Percentiles rank a stretch among this genome's conserved stretches.
These are phyloP conservation scores for Aspergillus eucalypticola DNA, from an alignment of 2,329 filamentous ascomycete species.

Conservation along the genomic window DNA sequence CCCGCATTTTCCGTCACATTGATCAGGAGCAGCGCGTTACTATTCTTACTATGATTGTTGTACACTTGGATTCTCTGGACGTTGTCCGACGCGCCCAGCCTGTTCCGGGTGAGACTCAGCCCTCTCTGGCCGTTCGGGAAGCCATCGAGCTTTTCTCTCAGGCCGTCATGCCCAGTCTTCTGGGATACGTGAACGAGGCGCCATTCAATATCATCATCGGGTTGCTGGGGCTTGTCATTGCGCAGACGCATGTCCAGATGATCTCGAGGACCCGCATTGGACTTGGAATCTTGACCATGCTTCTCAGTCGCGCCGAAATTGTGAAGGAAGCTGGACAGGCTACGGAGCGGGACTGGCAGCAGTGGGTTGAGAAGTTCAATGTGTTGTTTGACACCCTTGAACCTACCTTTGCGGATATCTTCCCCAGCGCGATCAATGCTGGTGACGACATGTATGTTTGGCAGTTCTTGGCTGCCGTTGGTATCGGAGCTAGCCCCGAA, in stretches of 20 bases:
- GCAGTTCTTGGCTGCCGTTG: slow-evolving; percentile 95
- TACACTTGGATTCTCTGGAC: slow-evolving; percentile 88
- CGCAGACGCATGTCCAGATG: slow-evolving; percentile 77
- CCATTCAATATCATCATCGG: slow-evolving; percentile 88
- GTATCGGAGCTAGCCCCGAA: slow-evolving; percentile 87
- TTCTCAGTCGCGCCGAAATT: slow-evolving; percentile 89
- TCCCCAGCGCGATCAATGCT: slow-evolving; percentile 86
- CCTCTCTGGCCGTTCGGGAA: slow-evolving; percentile 78
- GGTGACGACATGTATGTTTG: slow-evolving; percentile 95
- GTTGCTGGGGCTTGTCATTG: slow-evolving; percentile 79
- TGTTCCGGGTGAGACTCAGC: slow-evolving; percentile 67
- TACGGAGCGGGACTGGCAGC: slow-evolving; percentile 71
- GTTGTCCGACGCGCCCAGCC: slow-evolving; percentile 82
- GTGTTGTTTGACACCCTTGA: slow-evolving; percentile 85
- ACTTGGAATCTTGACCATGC: slow-evolving; percentile 85
- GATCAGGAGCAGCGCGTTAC: slow-evolving; percentile 88
- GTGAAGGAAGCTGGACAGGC: slow-evolving; percentile 77
- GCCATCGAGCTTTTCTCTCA: slow-evolving; percentile 89
- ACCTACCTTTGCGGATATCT: slow-evolving; percentile 78
- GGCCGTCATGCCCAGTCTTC: slow-evolving; percentile 84
- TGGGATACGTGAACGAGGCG: slow-evolving; percentile 87
- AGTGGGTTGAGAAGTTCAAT: slow-evolving; percentile 84
- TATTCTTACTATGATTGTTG: slow-evolving; percentile 91
- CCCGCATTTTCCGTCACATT: slow-evolving; percentile 90
- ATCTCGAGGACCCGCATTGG: slow-evolving; percentile 86